Conservation (phyloP, 305 asterid species). For the Fraxinus ornus region DNA sequence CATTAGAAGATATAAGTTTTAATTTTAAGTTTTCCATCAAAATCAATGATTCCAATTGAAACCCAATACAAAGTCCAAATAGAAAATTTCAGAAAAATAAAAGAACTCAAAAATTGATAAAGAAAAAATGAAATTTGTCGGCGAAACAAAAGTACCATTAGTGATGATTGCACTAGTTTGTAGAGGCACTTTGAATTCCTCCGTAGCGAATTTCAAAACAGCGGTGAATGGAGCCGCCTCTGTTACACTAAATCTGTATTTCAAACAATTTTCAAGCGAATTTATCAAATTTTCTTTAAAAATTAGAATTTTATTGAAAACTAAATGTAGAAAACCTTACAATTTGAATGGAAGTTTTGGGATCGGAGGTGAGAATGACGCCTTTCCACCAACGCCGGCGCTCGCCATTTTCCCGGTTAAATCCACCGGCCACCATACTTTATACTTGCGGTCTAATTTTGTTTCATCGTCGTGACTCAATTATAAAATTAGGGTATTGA, state of each 20-base stretch:
- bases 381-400: constrained; percentile 66
- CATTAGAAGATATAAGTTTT: background rate
- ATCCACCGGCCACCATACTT: no score
- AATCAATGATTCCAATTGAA: constrained; percentile 1
- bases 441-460: no score
- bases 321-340: constrained; percentile 34
- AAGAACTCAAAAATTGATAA: constrained; percentile 14
- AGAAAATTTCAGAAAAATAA: constrained; percentile 7
- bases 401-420: background rate
- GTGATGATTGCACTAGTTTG: constrained; percentile 97
- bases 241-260: constrained; percentile 79
- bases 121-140: background rate
- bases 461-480: no score
- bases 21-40: background rate
- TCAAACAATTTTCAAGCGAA: background rate
- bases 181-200: constrained; percentile 98
- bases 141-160: constrained; percentile 46
- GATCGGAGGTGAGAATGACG: constrained; percentile 92
- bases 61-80: background rate
- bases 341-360: constrained; percentile 92
- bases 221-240: constrained; percentile 98
- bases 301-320: background rate
- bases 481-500: no score
- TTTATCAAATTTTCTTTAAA: background rate
- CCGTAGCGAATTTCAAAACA: constrained; percentile 88